Percentiles rank a stretch among this genome's conserved stretches.
Evolutionary conservation across 495 filamentous ascomycete genomes (phyloP).

Genomic region (Penicillium nucicola): DNA sequence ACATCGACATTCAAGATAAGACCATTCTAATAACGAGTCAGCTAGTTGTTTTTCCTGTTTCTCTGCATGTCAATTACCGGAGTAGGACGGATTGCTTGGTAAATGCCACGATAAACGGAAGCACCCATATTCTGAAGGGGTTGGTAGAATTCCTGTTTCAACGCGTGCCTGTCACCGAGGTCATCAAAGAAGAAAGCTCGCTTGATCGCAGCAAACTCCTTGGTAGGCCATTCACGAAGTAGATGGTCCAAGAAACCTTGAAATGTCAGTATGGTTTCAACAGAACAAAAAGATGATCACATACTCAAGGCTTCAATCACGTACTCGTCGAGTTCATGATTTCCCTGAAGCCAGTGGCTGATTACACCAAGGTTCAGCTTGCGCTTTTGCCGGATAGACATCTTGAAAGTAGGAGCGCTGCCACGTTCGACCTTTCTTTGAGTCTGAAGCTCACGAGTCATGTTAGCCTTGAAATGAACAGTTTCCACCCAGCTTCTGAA

Average conservation of each 20-base stretch:
- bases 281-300: constrained; percentile 7
- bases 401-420: constrained; percentile 38
- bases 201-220: constrained; percentile 62
- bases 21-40: constrained; percentile 37
- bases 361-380: constrained; percentile 63
- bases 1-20: constrained; percentile 77
- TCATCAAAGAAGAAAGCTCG: constrained; percentile 68
- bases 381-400: constrained; percentile 58
- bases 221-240: constrained; percentile 70
- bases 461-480: not conserved
- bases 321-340: constrained; percentile 53
- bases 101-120: constrained; percentile 80
- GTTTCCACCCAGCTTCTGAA: constrained; percentile 25
- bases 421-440: not conserved
- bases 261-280: constrained; percentile 14
- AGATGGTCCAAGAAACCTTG: constrained; percentile 82
- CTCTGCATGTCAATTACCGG: constrained; percentile 37
- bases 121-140: constrained; percentile 45
- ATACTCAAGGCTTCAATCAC: constrained; percentile 77
- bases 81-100: constrained; percentile 71
- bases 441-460: not conserved
- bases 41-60: not conserved
- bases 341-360: constrained; percentile 58
- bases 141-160: constrained; percentile 6
- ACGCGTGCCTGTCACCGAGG: constrained; percentile 26